These are phyloP conservation scores for Fusarium sp. DNA, from an alignment of 2,329 filamentous ascomycete genomes.

Conservation along the genomic window DNA sequence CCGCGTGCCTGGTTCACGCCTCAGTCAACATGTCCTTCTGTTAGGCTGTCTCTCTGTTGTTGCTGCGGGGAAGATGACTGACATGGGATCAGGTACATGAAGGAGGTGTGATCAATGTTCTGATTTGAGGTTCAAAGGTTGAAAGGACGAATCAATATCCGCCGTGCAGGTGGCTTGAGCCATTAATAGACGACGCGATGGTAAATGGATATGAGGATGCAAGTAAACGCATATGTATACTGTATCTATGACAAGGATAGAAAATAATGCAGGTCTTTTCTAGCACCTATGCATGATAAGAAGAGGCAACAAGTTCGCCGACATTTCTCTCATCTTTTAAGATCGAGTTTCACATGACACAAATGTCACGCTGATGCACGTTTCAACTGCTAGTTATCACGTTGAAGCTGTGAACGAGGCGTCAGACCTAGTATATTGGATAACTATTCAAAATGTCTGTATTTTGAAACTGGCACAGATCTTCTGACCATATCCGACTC, in stretches of 20 bases:
- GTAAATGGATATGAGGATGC: background rate
- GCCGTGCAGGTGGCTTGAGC: constrained; percentile 20
- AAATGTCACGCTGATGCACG: background rate
- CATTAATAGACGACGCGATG: constrained; percentile 1
- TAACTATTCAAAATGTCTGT: background rate
- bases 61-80: constrained; percentile 29
- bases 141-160: constrained; percentile 19
- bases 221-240: background rate
- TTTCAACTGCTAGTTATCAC: background rate
- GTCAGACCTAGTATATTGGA: background rate
- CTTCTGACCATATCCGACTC: background rate
- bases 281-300: background rate
- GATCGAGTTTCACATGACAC: background rate
- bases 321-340: background rate
- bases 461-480: background rate
- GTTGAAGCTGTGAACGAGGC: background rate
- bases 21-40: background rate
- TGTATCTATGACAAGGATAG: background rate
- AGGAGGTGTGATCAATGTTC: constrained; percentile 13
- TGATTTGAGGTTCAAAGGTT: constrained; percentile 14
- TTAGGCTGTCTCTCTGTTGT: background rate
- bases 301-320: background rate
- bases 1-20: constrained; percentile 22
- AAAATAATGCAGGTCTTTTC: background rate
- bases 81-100: constrained; percentile 3